Conservation (phyloP, 2,329 filamentous ascomycete genomes). For the Fusarium sp. region DNA sequence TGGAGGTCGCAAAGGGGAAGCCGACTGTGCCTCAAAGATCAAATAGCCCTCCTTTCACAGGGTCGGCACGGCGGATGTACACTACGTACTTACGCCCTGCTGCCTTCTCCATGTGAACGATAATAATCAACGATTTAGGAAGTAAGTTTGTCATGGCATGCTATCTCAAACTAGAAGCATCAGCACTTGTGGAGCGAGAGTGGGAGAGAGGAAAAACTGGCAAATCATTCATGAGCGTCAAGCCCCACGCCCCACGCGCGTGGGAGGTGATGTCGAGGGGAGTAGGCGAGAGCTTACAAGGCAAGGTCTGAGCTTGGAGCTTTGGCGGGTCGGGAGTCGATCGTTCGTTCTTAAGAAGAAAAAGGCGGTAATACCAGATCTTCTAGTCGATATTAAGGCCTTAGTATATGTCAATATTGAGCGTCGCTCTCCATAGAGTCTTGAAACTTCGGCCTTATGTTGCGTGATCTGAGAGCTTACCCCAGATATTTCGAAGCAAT, state of each 20-base stretch:
- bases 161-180: slow-evolving; percentile 42
- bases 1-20: slow-evolving; percentile 19
- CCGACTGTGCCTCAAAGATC: slow-evolving; percentile 30
- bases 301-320: slow-evolving; percentile 31
- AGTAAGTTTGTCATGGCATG: slow-evolving; percentile 50
- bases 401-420: slow-evolving; percentile 31
- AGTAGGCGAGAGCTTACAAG: slow-evolving; percentile 42
- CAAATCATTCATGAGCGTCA: slow-evolving; percentile 46
- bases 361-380: slow-evolving; percentile 7
- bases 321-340: slow-evolving; percentile 13
- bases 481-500: slow-evolving; percentile 28
- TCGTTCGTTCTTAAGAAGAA: not conserved
- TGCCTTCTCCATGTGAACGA: slow-evolving; percentile 43
- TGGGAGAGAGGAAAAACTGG: slow-evolving; percentile 45
- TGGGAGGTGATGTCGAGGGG: slow-evolving; percentile 40
- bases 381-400: slow-evolving; percentile 10
- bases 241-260: slow-evolving; percentile 49
- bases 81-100: slow-evolving; percentile 23
- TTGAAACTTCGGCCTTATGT: slow-evolving; percentile 39
- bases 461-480: slow-evolving; percentile 38
- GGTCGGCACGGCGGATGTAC: slow-evolving; percentile 30
- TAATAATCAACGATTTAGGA: too few relatives aligned
- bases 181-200: slow-evolving; percentile 50
- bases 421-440: slow-evolving; percentile 22
- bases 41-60: slow-evolving; percentile 29